phyloP scores from a whole-genome alignment of 1,284 basidiomycete species.

The Cystobasidiaceae sp. region DNA sequence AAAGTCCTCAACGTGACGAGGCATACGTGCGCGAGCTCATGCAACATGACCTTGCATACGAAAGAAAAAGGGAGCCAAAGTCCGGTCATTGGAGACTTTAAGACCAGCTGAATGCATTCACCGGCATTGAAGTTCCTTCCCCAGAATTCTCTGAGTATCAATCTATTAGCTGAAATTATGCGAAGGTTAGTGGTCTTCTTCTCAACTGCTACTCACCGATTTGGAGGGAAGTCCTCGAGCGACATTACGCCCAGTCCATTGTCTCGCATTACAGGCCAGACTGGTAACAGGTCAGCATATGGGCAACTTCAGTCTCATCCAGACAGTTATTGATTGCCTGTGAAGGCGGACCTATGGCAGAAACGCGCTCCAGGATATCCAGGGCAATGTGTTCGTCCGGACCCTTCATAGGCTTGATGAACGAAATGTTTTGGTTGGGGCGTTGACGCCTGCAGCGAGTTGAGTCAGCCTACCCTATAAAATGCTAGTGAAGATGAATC shows the following conservation, averaged over 20 bases:
- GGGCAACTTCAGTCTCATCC: not conserved
- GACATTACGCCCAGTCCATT: constrained; percentile 21
- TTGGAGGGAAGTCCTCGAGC: constrained; percentile 28
- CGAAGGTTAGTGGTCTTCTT: not conserved
- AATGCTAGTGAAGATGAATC: no score
- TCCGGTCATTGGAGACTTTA: constrained; percentile 20
- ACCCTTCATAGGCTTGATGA: constrained; percentile 21
- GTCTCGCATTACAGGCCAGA: constrained; percentile 30
- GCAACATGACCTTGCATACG: constrained; percentile 28
- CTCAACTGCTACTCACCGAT: constrained; percentile 4
- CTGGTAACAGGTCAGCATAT: not conserved
- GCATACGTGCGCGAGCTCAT: constrained; percentile 27
- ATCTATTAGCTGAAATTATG: not conserved
- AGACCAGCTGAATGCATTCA: constrained; percentile 27
- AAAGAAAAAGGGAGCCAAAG: constrained; percentile 27
- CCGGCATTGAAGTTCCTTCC: constrained; percentile 28
- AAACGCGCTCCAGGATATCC: constrained; percentile 27
- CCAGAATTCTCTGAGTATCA: not conserved
- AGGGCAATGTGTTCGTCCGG: constrained; percentile 19
- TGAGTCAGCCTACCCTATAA: no score
- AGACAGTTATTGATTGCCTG: not conserved
- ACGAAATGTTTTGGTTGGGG: constrained; percentile 25
- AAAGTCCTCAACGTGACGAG: not conserved
- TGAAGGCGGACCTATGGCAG: constrained; percentile 2
- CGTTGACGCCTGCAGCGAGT: constrained; percentile 1